Evolutionary conservation across 495 filamentous ascomycete genomes (phyloP), one percentile per base, ranked within the genome.

Genomic region (Neurospora sp.): DNA sequence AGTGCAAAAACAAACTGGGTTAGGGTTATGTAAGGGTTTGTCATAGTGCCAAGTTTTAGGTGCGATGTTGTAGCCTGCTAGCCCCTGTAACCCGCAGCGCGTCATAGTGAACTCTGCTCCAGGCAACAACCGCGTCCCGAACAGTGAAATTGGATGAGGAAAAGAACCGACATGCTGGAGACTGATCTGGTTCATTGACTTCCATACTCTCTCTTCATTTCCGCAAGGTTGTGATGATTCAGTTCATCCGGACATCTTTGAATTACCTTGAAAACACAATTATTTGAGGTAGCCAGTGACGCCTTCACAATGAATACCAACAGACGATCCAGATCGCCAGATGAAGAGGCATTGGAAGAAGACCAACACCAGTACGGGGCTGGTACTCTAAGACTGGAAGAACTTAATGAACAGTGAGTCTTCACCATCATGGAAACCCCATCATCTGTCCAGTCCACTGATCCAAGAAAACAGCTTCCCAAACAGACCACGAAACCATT

Each of bases 401-500:
- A 93, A 59, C 80, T 94, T 4, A 87, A 94, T 73, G 83, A 86
- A 72, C 92, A 91, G 90, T 92, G 82, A 78, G 79, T 65, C 22
- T 31, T 20, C 18, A 44, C 6, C 16, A 5, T 35, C 46, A 14
- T 39, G 40, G 2, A 18, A 38, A 31, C 11, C 42, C 16, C 44
- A 40, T 22, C 35, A 53, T 70, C 8, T 38, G 8, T 69, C 39
- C 41, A 18, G 53, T 69, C 39, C 27, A 61, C 18, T 38, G 1
- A 61, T 16, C 7, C 22, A 11, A 14, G 2, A 40, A 8, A 18
- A 61, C 72, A 94, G 91, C 77, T 98, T 93, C 79, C 94, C 94
- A 39, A 90, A 94, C 77, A 88, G 94, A 10, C 96, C 96, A 3
- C 87, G 82, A 69, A 99, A 98, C 79, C 88, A 89, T 74, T 89